phyloP scores from a whole-genome alignment of 305 asterid genomes.

The Solanum aculeatissimum region DNA sequence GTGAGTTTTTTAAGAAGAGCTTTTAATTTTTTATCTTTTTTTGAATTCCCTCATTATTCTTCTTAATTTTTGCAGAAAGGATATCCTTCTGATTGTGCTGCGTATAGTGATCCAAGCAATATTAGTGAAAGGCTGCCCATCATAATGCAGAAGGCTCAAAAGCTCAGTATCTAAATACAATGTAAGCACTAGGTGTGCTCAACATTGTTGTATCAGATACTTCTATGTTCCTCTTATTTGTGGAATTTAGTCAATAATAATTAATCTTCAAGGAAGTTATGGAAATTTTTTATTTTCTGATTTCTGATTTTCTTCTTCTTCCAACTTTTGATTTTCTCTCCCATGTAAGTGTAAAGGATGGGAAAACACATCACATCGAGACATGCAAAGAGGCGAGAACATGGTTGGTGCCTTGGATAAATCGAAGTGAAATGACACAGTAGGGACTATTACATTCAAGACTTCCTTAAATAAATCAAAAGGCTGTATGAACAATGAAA shows the following conservation, averaged over 20 bases:
- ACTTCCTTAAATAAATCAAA: not conserved
- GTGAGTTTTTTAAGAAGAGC: too few species aligned
- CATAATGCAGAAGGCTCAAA: constrained; percentile 65
- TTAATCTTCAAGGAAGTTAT: not conserved
- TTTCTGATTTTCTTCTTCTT: not conserved
- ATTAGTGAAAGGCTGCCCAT: constrained; percentile 67
- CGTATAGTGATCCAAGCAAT: constrained; percentile 78
- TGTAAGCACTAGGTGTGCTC: constrained; percentile 35
- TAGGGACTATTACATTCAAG: not conserved
- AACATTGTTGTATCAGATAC: constrained; percentile 3
- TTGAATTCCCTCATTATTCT: not conserved
- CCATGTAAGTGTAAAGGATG: not conserved
- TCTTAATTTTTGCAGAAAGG: constrained; percentile 36
- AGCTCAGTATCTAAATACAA: constrained; percentile 40
- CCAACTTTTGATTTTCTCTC: not conserved
- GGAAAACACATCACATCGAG: not conserved
- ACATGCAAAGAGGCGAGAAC: not conserved
- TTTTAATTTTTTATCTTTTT: not conserved
- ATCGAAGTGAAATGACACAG: not conserved
- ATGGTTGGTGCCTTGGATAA: not conserved
- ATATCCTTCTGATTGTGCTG: constrained; percentile 71
- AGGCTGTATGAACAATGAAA: not conserved
- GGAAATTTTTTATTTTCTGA: not conserved
- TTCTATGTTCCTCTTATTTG: not conserved
- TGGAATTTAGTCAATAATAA: not conserved